A percentile compares a stretch with the other conserved stretches of the same genome.
These are phyloP conservation scores for Solanum pennellii DNA, from an alignment of 257 asterid genomes.

Conservation along the genomic window DNA sequence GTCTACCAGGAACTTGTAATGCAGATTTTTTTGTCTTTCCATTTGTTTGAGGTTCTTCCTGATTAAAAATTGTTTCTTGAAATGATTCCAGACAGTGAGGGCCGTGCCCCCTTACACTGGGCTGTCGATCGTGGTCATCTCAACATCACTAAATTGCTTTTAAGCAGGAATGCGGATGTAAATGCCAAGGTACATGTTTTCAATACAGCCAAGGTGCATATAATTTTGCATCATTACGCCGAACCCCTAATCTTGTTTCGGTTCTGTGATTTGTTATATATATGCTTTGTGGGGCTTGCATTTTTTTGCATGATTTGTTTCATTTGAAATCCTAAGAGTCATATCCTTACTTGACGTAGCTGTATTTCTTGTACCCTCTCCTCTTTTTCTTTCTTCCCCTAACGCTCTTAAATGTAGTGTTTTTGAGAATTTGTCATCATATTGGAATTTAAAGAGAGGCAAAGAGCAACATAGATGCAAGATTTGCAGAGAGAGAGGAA, in stretches of 20 bases:
- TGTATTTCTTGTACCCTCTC: not conserved
- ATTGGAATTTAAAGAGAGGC: not conserved
- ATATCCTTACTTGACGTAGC: not conserved
- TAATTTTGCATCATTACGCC: not conserved
- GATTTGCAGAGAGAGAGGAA: not conserved
- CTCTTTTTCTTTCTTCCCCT: not conserved
- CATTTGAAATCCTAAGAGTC: not conserved
- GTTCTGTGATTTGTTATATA: not conserved
- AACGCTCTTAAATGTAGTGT: not conserved
- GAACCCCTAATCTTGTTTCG: not conserved
- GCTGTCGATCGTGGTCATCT: slow-evolving; percentile 98
- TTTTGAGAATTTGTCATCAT: not conserved
- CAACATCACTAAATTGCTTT: slow-evolving; percentile 44
- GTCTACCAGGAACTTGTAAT: not conserved
- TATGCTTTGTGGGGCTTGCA: not conserved
- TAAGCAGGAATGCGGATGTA: slow-evolving; percentile 65
- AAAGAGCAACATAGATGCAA: not conserved
- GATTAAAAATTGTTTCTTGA: slow-evolving; percentile 6
- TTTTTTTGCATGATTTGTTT: not conserved
- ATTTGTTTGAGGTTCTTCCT: not conserved
- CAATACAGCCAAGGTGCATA: slow-evolving; percentile 41
- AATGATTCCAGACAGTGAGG: slow-evolving; percentile 78
- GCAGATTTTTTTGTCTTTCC: not conserved
- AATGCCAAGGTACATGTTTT: slow-evolving; percentile 56
- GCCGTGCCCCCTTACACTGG: slow-evolving; percentile 97